Conservation (phyloP, 495 filamentous ascomycete species). For the Penicillium verhagenii region DNA sequence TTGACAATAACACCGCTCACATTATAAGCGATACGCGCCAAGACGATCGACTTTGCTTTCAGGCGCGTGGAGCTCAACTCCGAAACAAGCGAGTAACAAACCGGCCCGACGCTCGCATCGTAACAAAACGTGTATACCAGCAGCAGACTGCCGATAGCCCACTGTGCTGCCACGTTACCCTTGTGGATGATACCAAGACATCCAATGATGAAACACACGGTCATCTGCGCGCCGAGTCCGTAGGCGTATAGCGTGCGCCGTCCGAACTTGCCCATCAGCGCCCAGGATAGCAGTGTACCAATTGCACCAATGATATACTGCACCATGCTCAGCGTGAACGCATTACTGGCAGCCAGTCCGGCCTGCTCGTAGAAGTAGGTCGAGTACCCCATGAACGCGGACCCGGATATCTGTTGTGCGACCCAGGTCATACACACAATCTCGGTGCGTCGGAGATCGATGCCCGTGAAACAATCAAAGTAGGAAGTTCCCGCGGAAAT, state of each 20-base stretch:
- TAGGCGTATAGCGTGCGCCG: conserved; percentile 54
- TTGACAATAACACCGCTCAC: conserved; percentile 59
- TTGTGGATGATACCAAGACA: conserved; percentile 56
- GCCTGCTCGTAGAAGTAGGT: conserved; percentile 66
- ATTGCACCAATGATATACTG: conserved; percentile 29
- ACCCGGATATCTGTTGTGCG: conserved; percentile 3
- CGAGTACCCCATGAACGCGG: conserved; percentile 44
- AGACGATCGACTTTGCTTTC: conserved; percentile 59
- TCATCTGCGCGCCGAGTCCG: conserved; percentile 45
- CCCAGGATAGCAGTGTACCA: conserved; percentile 27
- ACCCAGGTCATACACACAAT: conserved; percentile 62
- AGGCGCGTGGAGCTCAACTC: conserved; percentile 59
- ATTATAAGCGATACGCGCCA: conserved; percentile 60
- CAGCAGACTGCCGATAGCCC: conserved; percentile 55
- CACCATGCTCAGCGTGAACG: conserved; percentile 28
- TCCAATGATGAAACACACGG: conserved; percentile 57
- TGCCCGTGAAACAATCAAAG: conserved; percentile 70
- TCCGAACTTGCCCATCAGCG: conserved; percentile 42
- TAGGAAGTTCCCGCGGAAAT: conserved; percentile 61
- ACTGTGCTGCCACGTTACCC: conserved; percentile 35
- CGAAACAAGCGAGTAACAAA: conserved; percentile 61
- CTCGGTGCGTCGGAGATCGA: conserved; percentile 69
- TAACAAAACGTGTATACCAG: conserved; percentile 59
- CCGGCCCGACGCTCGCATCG: conserved; percentile 56
- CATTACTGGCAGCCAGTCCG: conserved; percentile 47